Conservation (phyloP, 2,329 filamentous ascomycete species). For the Graphilbum ipis-grandicollis region DNA sequence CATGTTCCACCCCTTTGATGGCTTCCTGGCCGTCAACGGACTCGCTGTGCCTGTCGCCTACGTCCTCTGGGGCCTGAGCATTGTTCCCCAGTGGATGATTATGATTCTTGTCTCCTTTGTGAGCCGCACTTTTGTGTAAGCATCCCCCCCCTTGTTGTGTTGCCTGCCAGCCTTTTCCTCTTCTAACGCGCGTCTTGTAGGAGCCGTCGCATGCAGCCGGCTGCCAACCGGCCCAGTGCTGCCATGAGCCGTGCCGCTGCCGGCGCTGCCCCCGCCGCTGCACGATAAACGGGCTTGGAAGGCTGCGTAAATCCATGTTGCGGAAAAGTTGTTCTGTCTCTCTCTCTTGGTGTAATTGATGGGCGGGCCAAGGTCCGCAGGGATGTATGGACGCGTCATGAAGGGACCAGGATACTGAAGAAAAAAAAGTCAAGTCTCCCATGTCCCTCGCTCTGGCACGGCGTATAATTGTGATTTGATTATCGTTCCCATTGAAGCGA, state of each 20-base stretch:
- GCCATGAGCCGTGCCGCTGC: conserved; percentile 13
- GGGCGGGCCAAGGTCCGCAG: too few relatives aligned
- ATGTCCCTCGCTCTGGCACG: too few relatives aligned
- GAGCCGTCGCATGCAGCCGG: conserved; percentile 16
- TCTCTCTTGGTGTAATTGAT: too few relatives aligned
- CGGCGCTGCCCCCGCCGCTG: neutral
- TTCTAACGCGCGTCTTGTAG: conserved; percentile 15
- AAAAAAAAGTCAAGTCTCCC: too few relatives aligned
- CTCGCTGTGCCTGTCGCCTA: conserved; percentile 50
- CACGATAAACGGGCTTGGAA: neutral
- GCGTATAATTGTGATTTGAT: too few relatives aligned
- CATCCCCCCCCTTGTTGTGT: neutral
- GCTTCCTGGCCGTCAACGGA: conserved; percentile 43
- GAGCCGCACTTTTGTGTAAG: conserved; percentile 59
- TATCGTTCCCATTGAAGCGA: too few relatives aligned
- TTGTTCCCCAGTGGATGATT: conserved; percentile 58
- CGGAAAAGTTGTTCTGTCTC: too few relatives aligned
- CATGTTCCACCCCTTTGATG: conserved; percentile 61
- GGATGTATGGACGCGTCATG: too few relatives aligned
- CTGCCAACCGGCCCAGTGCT: conserved; percentile 9
- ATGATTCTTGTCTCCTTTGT: conserved; percentile 62
- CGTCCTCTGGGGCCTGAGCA: conserved; percentile 45
- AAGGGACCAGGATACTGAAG: too few relatives aligned
- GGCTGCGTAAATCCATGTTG: too few relatives aligned
- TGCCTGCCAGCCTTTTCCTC: conserved; percentile 10